Base-by-base conservation (phyloP, 345 rosid species). In the Bretschneidera sinensis region DNA sequence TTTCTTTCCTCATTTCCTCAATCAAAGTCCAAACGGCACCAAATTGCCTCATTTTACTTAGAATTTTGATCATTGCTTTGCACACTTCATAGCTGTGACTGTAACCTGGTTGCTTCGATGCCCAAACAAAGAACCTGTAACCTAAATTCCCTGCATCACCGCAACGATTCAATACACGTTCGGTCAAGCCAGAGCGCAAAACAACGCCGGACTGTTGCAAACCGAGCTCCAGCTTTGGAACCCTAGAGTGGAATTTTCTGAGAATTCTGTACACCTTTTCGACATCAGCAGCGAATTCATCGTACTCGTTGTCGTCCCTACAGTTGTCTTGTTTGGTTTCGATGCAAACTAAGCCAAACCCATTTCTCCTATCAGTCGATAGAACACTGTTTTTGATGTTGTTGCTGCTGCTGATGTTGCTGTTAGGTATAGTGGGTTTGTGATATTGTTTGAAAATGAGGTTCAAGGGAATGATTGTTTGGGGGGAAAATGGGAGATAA, bases 101-200 rank as follows among this genome's bases (percentile, higher is more conserved):
- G 52, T 83, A 88, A 13, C 86, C 81, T 0, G 96, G 89, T 64
- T 79, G 99, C 71, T 85, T 87, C 45, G 91, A 81, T 0, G 92
- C 95, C 97, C 97, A 87, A 2, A 74, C 80, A 62, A 81, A 90
- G 79, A 85, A 90, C 55, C 73, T 81, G 64, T 87, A 90, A 39
- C 92, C 99, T 24, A 94, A 69, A 77, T 69, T 87, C 63, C 99
- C 96, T 0, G 90, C 97, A 65, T 90, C 95, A 0, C 99, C 96
- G 14, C 97, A 94, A 15, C 99, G 96, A 72, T 77, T 86, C 63
- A 94, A 48, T 9, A 94, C 96, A 9, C 95, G 87, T 64, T 85
- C 96, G 5, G 88, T 82, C 25, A 94, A 77, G 1, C 97, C 92
- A 9, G 76, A 67, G 22, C 90, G 85, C 67, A 83, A 63, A 22